Base-by-base conservation (phyloP, 352 stramenopile species). In the Aphanomyces invadans region DNA sequence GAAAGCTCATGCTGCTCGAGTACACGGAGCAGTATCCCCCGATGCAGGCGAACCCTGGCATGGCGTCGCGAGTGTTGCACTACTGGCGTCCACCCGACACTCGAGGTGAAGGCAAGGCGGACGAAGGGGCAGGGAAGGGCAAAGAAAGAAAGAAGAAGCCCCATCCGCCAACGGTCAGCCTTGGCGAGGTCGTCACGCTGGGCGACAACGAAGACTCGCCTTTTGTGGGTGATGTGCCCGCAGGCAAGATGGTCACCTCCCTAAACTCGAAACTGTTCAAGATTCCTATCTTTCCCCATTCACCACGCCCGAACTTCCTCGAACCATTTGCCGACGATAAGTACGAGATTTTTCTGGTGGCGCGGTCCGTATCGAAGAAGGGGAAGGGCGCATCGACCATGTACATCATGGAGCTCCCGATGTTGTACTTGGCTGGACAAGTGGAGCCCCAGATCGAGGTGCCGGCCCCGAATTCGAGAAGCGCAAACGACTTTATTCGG, bases 201-300 rank as follows among this genome's bases (percentile, higher is more conserved):
- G 81, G 79, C 0, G 74, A 88, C 48, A 81, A 89, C 62, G 85
- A 93, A 57, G 85, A 91, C 55, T 89, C 83, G 1, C 85, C 85
- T 9, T 91, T 93, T 56, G 79, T 93, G 0, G 85, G 85, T 26
- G 83, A 93, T 68, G 87, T 93, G 42, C 85, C 85, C 32, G 49
- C 83, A 11, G 82, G 83, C 9, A 76, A 80, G 48, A 76, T 90
- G 29, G 81, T 93, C 19, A 93, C 85, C 12, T 88, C 82, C 2
- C 62, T 93, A 1, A 89, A 90, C 69, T 92, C 82, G 29, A 89
- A 90, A 65, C 68, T 93, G 3, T 91, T 86, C 73, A 93, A 91
- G 62, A 80, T 91, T 39, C 84, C 84, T 7, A 83, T 93, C 61
- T 91, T 93, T 61, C 72, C 73, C 48, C 82, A 92, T 52, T 83